These are phyloP conservation scores for Chlamydomonas reinhardtii DNA, from an alignment of 163 green algal genomes.

Conservation along the genomic window DNA sequence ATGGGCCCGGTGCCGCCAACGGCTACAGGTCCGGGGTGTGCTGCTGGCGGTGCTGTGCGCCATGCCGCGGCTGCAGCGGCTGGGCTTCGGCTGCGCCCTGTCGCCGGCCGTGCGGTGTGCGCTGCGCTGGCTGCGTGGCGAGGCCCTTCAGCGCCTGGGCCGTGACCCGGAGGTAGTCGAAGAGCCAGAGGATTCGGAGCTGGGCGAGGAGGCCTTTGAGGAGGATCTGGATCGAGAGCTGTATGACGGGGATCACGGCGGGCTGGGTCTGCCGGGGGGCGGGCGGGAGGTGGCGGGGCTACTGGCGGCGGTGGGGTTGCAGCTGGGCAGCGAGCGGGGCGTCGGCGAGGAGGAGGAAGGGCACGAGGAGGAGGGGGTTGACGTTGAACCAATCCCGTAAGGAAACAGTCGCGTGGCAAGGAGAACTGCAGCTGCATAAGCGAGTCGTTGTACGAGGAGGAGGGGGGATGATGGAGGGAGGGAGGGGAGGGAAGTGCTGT, in stretches of 20 bases:
- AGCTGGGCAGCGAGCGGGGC: too few species aligned
- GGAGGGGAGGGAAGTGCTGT: background rate
- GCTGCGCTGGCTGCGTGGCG: conserved; percentile 13
- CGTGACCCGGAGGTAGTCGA: conserved; percentile 10
- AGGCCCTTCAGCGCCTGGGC: background rate
- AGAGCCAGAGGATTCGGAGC: conserved; percentile 21
- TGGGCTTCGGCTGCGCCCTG: conserved; percentile 17
- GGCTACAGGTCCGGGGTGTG: background rate
- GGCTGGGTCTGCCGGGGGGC: background rate
- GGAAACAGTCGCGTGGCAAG: too few species aligned
- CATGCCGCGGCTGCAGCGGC: background rate
- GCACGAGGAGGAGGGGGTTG: background rate
- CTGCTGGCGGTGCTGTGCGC: conserved; percentile 4
- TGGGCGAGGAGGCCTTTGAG: background rate
- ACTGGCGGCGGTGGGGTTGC: too few species aligned
- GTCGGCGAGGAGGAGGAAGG: background rate
- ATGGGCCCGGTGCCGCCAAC: too few species aligned
- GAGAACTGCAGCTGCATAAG: too few species aligned
- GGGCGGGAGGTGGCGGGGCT: too few species aligned
- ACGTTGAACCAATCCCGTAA: too few species aligned
- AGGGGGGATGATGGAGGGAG: background rate
- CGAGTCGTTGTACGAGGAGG: too few species aligned
- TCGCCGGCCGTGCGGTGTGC: background rate
- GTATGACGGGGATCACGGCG: background rate
- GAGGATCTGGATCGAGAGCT: background rate